Percentiles rank a stretch among this genome's conserved stretches.
Evolutionary conservation across 257 asterid genomes (phyloP).

Genomic region (Cruciata laevipes): DNA sequence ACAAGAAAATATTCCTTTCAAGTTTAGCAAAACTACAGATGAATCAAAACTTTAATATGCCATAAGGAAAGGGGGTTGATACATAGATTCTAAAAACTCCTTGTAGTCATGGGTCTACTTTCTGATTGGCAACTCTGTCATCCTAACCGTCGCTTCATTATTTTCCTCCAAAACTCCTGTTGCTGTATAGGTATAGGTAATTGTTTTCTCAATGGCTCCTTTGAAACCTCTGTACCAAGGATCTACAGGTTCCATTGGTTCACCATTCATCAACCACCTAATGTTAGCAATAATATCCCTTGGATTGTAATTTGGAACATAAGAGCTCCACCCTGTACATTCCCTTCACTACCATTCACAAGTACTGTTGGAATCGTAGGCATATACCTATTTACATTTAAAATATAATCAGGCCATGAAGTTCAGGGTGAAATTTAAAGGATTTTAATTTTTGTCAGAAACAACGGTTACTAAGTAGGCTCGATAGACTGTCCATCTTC

Average conservation of each 20-base stretch:
- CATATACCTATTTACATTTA: slow-evolving; percentile 47
- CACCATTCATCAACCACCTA: slow-evolving; percentile 63
- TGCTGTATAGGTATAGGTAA: slow-evolving; percentile 56
- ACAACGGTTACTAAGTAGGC: slow-evolving; percentile 64
- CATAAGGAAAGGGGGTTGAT: slow-evolving; percentile 1
- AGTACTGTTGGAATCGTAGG: slow-evolving; percentile 83
- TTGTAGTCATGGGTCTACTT: slow-evolving; percentile 93
- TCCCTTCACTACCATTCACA: slow-evolving; percentile 99
- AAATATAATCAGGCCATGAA: slow-evolving; percentile 15
- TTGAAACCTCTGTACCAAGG: slow-evolving; percentile 93
- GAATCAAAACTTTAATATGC: neutral
- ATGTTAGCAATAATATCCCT: slow-evolving; percentile 71
- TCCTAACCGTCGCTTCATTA: slow-evolving; percentile 51
- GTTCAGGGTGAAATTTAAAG: neutral
- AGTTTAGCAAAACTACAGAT: slow-evolving; percentile 6
- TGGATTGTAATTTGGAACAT: slow-evolving; percentile 81
- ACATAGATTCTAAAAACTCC: slow-evolving; percentile 85
- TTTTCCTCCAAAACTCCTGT: slow-evolving; percentile 70
- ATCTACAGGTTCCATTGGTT: slow-evolving; percentile 67
- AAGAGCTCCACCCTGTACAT: slow-evolving; percentile 97
- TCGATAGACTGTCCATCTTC: slow-evolving; percentile 94
- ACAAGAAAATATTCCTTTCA: slow-evolving; percentile 13
- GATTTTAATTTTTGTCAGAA: neutral
- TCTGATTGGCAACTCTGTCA: slow-evolving; percentile 83
- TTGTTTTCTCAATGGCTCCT: slow-evolving; percentile 67